Evolutionary conservation across 2,329 filamentous ascomycete species (phyloP).

Genomic region (Nothopassalora personata): DNA sequence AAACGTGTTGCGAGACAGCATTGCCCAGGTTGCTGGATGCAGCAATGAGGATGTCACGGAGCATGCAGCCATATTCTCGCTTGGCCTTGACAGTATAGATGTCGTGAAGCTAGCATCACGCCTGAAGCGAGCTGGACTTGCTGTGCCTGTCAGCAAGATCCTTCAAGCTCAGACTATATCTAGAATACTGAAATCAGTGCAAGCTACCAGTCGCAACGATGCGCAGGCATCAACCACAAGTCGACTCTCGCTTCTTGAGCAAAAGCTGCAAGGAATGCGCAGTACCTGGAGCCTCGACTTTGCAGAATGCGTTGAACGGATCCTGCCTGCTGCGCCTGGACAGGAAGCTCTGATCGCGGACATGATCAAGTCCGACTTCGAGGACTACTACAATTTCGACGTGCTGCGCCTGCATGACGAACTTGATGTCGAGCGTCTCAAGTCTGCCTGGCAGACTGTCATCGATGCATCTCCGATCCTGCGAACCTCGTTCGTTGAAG

Average conservation of each 20-base stretch:
- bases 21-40: conserved; percentile 58
- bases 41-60: conserved; percentile 49
- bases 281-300: neutral
- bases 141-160: conserved; percentile 67
- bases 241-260: conserved; percentile 11
- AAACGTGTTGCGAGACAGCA: conserved; percentile 51
- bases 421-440: conserved; percentile 54
- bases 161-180: conserved; percentile 66
- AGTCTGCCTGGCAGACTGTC: conserved; percentile 57
- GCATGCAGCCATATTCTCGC: conserved; percentile 64
- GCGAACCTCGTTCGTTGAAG: conserved; percentile 64
- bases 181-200: conserved; percentile 46
- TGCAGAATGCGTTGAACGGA: conserved; percentile 44
- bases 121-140: conserved; percentile 56
- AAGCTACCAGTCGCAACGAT: conserved; percentile 2
- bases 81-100: conserved; percentile 90
- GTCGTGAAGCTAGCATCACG: conserved; percentile 75
- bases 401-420: conserved; percentile 55
- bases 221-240: conserved; percentile 7
- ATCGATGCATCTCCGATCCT: conserved; percentile 62
- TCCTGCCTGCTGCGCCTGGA: conserved; percentile 72
- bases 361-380: conserved; percentile 69
- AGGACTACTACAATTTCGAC: conserved; percentile 81
- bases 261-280: conserved; percentile 9
- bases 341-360: conserved; percentile 83